Conservation (phyloP, 2,329 filamentous ascomycete genomes). For the Fusarium sp. region DNA sequence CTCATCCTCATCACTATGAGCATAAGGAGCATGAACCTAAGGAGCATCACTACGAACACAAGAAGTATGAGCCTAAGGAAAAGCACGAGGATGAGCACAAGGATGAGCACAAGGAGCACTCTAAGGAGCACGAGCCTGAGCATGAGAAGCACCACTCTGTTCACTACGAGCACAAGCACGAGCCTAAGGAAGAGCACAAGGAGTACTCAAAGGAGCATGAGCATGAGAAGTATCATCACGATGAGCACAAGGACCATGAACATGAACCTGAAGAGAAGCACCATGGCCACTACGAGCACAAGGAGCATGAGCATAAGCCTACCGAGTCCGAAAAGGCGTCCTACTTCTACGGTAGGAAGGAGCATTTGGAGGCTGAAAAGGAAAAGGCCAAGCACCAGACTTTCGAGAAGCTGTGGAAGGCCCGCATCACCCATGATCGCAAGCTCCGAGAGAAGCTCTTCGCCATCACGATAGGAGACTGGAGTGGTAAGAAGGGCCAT, state of each 20-base stretch:
- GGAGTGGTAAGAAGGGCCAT: background rate
- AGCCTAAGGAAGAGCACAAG: background rate
- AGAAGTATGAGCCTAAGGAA: background rate
- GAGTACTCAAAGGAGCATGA: background rate
- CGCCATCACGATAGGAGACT: background rate
- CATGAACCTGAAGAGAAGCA: conserved; percentile 1
- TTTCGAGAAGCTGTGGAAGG: conserved; percentile 13
- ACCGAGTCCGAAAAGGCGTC: background rate
- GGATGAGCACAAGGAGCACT: background rate
- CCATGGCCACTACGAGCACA: background rate
- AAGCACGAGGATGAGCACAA: conserved; percentile 2
- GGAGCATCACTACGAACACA: background rate
- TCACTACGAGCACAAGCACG: background rate
- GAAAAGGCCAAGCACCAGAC: background rate
- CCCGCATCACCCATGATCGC: background rate
- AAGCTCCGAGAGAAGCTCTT: conserved; percentile 2
- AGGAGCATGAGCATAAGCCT: background rate
- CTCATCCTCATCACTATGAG: background rate
- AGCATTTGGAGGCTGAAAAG: background rate
- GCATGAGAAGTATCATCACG: background rate
- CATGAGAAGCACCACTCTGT: background rate
- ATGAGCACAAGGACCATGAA: background rate
- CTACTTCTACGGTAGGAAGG: background rate
- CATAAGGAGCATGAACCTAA: background rate
- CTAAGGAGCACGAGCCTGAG: background rate